Conservation (phyloP, 352 stramenopile genomes). For the Phytophthora niederhauseri region DNA sequence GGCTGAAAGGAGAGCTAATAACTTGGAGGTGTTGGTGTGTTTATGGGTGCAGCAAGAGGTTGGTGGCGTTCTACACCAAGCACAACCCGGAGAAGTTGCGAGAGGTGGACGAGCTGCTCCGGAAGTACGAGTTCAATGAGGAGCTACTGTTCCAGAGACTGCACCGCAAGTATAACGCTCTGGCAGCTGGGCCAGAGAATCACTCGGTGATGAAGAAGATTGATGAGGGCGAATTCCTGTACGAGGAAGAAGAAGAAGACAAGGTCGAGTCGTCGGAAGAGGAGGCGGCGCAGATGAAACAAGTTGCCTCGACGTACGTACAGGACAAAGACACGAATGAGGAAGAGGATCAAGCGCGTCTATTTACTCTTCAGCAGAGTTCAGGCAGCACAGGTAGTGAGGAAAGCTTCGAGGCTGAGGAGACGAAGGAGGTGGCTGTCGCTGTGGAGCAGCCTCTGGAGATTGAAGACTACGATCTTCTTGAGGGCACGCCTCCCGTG, state of each 20-base stretch:
- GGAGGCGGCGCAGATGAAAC: constrained; percentile 4
- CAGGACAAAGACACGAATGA: constrained; percentile 20
- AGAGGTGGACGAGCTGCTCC: constrained; percentile 65
- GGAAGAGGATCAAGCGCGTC: constrained; percentile 3
- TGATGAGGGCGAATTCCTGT: constrained; percentile 57
- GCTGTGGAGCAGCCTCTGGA: constrained; percentile 21
- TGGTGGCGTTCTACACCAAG: constrained; percentile 74
- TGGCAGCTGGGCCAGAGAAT: constrained; percentile 41
- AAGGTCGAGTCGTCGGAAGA: constrained; percentile 34
- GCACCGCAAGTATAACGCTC: constrained; percentile 81
- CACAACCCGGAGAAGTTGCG: constrained; percentile 75
- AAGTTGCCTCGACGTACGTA: not conserved
- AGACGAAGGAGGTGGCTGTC: constrained; percentile 19
- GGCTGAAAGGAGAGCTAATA: no score
- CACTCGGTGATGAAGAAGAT: constrained; percentile 51
- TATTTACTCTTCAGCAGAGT: constrained; percentile 3
- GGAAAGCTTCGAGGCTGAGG: constrained; percentile 48
- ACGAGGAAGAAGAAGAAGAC: constrained; percentile 57
- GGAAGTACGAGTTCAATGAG: constrained; percentile 81
- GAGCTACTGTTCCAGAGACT: constrained; percentile 77
- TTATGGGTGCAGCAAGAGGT: constrained; percentile 38
- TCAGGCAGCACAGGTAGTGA: constrained; percentile 43
- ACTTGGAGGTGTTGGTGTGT: not conserved
- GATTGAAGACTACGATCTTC: constrained; percentile 28
- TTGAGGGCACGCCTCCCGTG: constrained; percentile 41